A percentile compares a stretch with the other conserved stretches of the same genome.
phyloP scores from a whole-genome alignment of 108 stramenopile genomes.

The Nitzschia inconspicua region DNA sequence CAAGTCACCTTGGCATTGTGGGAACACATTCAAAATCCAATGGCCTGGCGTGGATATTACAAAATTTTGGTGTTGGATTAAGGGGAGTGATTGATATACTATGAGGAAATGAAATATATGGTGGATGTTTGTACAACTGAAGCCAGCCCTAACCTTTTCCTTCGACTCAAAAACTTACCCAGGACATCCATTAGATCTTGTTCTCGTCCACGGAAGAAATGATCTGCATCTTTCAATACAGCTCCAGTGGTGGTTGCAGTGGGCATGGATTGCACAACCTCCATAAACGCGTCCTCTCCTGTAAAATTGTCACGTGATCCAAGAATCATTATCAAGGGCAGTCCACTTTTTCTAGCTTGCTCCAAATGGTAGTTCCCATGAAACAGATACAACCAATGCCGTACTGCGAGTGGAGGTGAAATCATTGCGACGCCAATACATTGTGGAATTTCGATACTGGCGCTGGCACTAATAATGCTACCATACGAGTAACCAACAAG shows the following conservation, averaged over 20 bases:
- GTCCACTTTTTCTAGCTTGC: conserved; percentile 24
- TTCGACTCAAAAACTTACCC: conserved; percentile 20
- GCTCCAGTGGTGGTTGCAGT: conserved; percentile 32
- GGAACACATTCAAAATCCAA: conserved; percentile 27
- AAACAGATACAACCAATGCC: conserved; percentile 52
- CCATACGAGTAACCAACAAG: conserved; percentile 68
- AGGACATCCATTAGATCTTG: conserved; percentile 52
- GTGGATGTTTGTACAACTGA: not conserved
- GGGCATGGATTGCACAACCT: conserved; percentile 26
- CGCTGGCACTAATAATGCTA: conserved; percentile 41
- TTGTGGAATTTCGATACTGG: conserved; percentile 33
- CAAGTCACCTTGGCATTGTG: conserved; percentile 28
- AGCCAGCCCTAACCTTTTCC: not conserved
- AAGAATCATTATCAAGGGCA: conserved; percentile 40
- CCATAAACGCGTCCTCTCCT: conserved; percentile 33
- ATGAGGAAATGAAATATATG: not conserved
- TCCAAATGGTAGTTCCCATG: conserved; percentile 43
- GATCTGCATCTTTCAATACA: conserved; percentile 42
- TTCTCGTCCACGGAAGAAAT: conserved; percentile 52
- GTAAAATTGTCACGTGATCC: conserved; percentile 59
- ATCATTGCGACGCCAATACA: conserved; percentile 44
- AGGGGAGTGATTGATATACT: not conserved
- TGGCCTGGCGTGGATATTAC: conserved; percentile 11
- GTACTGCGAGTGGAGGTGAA: conserved; percentile 46
- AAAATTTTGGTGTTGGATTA: not conserved